phyloP scores from a whole-genome alignment of 2,329 filamentous ascomycete species.

The Ophiostoma fasciatum region DNA sequence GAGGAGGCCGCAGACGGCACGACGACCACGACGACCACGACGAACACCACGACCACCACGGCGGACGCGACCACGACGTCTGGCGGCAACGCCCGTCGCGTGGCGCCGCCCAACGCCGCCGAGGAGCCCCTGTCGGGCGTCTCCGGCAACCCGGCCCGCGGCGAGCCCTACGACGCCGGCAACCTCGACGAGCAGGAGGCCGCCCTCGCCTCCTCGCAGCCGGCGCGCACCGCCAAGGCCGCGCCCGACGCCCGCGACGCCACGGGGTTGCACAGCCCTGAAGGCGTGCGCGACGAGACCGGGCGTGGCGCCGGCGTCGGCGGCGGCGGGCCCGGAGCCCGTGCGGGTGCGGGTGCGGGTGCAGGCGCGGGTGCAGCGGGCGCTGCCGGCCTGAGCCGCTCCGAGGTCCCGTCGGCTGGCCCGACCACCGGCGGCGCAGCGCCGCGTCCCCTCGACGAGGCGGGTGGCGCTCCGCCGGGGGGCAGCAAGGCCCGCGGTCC shows the following conservation, averaged over 20 bases:
- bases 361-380: not conserved
- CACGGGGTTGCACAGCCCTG: no score
- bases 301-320: constrained; percentile 7
- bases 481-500: no score
- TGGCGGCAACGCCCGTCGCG: no score
- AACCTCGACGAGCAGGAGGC: constrained; percentile 28
- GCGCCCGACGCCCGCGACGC: constrained; percentile 6
- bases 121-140: constrained; percentile 59
- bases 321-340: no score
- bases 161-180: constrained; percentile 66
- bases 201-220: not conserved
- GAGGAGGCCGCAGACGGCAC: not conserved
- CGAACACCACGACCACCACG: not conserved
- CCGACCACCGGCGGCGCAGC: no score
- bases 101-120: constrained; percentile 18
- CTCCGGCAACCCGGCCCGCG: constrained; percentile 48
- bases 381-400: no score
- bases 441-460: no score
- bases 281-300: constrained; percentile 13
- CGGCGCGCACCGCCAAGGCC: not conserved
- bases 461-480: no score
- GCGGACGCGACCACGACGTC: constrained; percentile 16
- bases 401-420: no score
- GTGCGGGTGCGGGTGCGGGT: not conserved
- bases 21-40: constrained; percentile 8